Conservation (phyloP, 2,329 filamentous ascomycete genomes). For the Macrophomina pseudophaseolina region DNA sequence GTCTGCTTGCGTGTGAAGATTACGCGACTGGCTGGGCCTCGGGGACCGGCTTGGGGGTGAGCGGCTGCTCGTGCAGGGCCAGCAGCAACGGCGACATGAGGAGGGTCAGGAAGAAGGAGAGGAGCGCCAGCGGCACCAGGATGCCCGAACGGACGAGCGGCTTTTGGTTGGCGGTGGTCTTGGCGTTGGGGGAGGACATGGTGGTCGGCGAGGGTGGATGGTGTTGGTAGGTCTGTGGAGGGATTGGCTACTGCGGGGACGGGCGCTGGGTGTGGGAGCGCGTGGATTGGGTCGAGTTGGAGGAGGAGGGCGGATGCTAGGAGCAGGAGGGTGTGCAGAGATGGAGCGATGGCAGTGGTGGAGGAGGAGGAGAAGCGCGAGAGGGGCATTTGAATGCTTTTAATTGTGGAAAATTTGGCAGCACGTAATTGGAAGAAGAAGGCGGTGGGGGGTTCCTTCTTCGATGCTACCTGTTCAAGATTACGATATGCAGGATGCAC, state of each 20-base stretch:
- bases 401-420: constrained; percentile 17
- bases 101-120: constrained; percentile 21
- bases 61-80: constrained; percentile 23
- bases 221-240: background rate
- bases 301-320: background rate
- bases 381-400: constrained; percentile 16
- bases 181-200: background rate
- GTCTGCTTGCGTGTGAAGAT: background rate
- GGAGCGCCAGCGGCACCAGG: constrained; percentile 14
- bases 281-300: background rate
- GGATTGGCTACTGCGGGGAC: background rate
- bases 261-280: background rate
- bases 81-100: constrained; percentile 25
- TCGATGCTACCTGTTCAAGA: constrained; percentile 20
- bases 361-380: background rate
- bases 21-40: constrained; percentile 16
- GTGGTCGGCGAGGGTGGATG: constrained; percentile 4
- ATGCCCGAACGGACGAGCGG: constrained; percentile 22
- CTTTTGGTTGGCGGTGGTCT: constrained; percentile 1
- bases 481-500: constrained; percentile 24
- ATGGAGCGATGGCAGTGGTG: background rate
- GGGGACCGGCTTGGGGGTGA: constrained; percentile 12
- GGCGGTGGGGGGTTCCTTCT: constrained; percentile 4
- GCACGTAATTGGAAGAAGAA: constrained; percentile 9
- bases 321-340: background rate